Base-by-base conservation (phyloP, 371 early-diverging fungal genomes). In the Apophysomyces variabilis region DNA sequence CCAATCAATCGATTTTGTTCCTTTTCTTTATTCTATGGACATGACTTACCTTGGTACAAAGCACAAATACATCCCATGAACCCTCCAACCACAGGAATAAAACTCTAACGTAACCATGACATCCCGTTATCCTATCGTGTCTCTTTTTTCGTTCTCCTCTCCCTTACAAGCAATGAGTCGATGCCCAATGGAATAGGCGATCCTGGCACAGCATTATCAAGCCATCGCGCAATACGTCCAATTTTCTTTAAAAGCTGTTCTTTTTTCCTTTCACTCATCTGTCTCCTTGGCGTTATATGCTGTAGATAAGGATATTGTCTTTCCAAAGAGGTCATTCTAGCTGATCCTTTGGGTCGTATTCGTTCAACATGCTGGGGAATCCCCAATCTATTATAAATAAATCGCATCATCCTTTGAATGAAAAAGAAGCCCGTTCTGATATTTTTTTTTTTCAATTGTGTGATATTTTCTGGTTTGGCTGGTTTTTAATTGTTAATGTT, bases 171-270 rank as follows among this genome's bases (percentile, higher is more conserved):
- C n/a, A 81, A 9, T 0, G 79, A 73, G 56, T 81, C 82, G 8
- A 81, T 21, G 45, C 82, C 82, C 8, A 81, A 56, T n/a, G 82
- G 79, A 44, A 81, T 72, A 57, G 82, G 82, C n/a, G 77, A 78
- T 36, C 66, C 66, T 21, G 82, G 82, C 12, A 81, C 65, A 12
- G 80, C 80, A 60, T 73, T 74, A 57, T 81, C 82, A 16, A 81
- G 58, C 75, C 77, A 81, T 14, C 66, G 35, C 11, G 82, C 67
- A 9, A 78, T 38, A 21, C 65, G 61, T 32, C 63, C 61, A 41
- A 78, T 69, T 59, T 73, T 75, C 43, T 69, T 67, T 16, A 78
- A 44, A 9, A 70, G 60, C 21, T 70, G 67, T 3, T 61, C 66
- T 46, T 64, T 71, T 66, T 78, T 37, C 3, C 65, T 62, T 18